Conservation (phyloP, 2,329 filamentous ascomycete species). For the Aspergillus sp. region DNA sequence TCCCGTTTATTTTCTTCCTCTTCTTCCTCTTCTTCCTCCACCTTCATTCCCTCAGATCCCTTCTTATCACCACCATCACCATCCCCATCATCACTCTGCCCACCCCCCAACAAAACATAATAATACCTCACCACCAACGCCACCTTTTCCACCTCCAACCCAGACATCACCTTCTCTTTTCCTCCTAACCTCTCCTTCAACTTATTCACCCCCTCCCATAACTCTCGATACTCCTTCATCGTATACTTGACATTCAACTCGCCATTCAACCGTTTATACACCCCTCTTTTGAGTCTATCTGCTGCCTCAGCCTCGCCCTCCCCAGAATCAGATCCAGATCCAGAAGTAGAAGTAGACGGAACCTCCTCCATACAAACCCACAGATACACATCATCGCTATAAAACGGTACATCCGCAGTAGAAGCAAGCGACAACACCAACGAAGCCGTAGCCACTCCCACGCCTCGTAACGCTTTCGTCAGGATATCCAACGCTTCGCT, state of each 20-base stretch:
- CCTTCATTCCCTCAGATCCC: not conserved
- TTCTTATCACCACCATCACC: not conserved
- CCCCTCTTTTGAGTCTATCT: slow-evolving; percentile 10
- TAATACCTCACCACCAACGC: slow-evolving; percentile 39
- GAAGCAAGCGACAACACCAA: slow-evolving; percentile 42
- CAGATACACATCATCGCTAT: slow-evolving; percentile 46
- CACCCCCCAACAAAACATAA: not conserved
- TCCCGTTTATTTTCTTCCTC: not conserved
- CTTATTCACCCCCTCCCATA: slow-evolving; percentile 32
- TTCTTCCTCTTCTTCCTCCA: not conserved
- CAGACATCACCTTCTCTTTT: not conserved
- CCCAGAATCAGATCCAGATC: not conserved
- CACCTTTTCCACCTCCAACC: slow-evolving; percentile 39
- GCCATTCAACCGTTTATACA: slow-evolving; percentile 22
- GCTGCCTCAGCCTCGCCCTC: not conserved
- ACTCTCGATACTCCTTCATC: slow-evolving; percentile 38
- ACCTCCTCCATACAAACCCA: slow-evolving; percentile 39
- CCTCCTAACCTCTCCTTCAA: slow-evolving; percentile 25
- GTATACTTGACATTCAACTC: slow-evolving; percentile 45
- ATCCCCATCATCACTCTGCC: not conserved
- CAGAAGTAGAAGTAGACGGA: slow-evolving; percentile 19
- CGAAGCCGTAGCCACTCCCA: slow-evolving; percentile 47
- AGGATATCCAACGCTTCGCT: slow-evolving; percentile 36
- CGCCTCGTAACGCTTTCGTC: slow-evolving; percentile 40
- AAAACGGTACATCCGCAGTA: slow-evolving; percentile 39